Evolutionary conservation across 345 rosid genomes (phyloP), one percentile per base, ranked within the genome.

Genomic region (Brassica incana): DNA sequence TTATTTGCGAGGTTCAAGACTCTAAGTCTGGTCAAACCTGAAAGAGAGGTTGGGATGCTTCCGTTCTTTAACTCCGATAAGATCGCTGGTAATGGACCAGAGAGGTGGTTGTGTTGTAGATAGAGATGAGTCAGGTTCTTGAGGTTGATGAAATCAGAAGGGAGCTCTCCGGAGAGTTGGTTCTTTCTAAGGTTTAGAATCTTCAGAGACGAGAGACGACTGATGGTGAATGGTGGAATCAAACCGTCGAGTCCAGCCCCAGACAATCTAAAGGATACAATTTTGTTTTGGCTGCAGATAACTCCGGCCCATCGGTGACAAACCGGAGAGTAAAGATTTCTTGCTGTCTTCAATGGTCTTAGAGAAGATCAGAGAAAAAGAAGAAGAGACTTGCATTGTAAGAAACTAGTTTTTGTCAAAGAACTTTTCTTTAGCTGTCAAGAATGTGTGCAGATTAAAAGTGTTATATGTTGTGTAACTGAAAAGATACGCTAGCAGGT

Each of bases 101-200:
- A 85, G 73, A 95, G 85, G 61, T 68, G 81, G 85, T 95, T 95
- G 64, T 78, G 78, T 52, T 95, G 99, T 6, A 95, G 87, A 82
- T 91, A 91, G 69, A 95, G 91, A 74, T 78, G 90, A 60, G 92
- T 87, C 85, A 95, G 60, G 82, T 84, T 87, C 80, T 80, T 91
- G 69, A 95, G 76, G 66, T 86, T 84, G 64, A 70, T 4, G 79
- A 95, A 87, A 83, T 95, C 99, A 56, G 76, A 60, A 67, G 99
- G 97, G 54, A 93, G 88, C 0, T 73, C 52, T 75, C 98, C 97
- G 73, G 75, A 83, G 69, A 93, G 80, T 18, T 79, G 77, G 84
- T 93, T 95, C 30, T 92, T 90, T 78, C 99, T 86, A 71, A 95
- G 97, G 73, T 97, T 93, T 81, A 91, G 81, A 75, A 87, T 67